Conservation (phyloP, 2,329 filamentous ascomycete species). For the Xylariaceae sp. region DNA sequence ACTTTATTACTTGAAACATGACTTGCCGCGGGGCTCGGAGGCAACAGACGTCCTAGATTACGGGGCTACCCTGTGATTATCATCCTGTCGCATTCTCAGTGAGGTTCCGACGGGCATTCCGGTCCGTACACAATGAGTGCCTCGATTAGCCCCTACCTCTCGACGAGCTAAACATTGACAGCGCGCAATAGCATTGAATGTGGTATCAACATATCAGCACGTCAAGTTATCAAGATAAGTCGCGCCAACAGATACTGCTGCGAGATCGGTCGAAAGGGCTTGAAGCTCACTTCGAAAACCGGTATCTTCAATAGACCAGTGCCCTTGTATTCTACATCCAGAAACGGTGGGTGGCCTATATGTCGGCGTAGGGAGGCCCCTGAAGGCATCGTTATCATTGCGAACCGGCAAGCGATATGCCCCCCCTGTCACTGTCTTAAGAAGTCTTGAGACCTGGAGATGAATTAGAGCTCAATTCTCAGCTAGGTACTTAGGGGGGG, state of each 20-base stretch:
- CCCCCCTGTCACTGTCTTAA: not conserved
- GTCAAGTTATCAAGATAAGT: not conserved
- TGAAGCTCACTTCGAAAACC: not conserved
- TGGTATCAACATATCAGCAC: not conserved
- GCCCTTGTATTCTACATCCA: too few species aligned
- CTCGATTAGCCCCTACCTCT: not conserved
- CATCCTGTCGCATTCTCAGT: not conserved
- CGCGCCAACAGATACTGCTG: not conserved
- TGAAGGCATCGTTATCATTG: not conserved
- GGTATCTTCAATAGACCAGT: not conserved
- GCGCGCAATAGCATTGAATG: not conserved
- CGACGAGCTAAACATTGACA: not conserved
- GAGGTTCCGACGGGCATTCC: not conserved
- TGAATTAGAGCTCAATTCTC: not conserved
- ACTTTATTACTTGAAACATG: not conserved
- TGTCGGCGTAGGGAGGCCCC: not conserved
- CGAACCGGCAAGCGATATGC: not conserved
- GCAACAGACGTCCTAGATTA: not conserved
- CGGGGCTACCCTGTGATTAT: not conserved
- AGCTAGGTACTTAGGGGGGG: not conserved
- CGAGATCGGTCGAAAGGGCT: not conserved
- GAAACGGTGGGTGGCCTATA: not conserved
- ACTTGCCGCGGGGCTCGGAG: not conserved
- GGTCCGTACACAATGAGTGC: not conserved
- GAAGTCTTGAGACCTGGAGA: not conserved